These are phyloP conservation scores for Salix udensis DNA, from an alignment of 345 rosid genomes.

Conservation along the genomic window DNA sequence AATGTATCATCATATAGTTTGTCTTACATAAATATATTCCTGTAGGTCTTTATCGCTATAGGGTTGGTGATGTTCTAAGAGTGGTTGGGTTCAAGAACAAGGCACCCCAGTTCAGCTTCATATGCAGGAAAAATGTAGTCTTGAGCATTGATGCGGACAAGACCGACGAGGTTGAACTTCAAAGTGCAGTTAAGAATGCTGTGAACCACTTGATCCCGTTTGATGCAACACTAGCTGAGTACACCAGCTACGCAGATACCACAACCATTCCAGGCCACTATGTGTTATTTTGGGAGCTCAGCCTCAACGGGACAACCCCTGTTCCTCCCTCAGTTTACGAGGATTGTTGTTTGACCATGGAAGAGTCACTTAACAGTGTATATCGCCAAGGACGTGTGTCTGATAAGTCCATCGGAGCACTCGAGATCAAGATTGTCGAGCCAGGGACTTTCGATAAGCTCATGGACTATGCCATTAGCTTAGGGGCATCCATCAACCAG, in stretches of 20 bases:
- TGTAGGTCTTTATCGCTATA: conserved; percentile 75
- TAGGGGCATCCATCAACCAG: conserved; percentile 91
- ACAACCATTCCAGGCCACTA: conserved; percentile 77
- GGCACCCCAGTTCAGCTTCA: conserved; percentile 86
- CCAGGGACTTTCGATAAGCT: conserved; percentile 91
- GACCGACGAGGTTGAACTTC: conserved; percentile 97
- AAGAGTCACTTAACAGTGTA: conserved; percentile 90
- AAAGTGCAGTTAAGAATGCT: conserved; percentile 80
- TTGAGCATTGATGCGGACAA: conserved; percentile 91
- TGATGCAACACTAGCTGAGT: conserved; percentile 69
- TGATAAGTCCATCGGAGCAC: conserved; percentile 87
- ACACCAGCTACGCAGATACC: conserved; percentile 88
- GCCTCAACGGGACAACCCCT: conserved; percentile 57
- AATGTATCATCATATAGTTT: neutral
- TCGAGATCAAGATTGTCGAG: conserved; percentile 87
- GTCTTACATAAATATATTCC: conserved; percentile 1
- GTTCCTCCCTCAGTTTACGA: conserved; percentile 86
- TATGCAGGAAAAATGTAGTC: conserved; percentile 89
- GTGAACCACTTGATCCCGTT: conserved; percentile 73
- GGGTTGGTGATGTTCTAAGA: conserved; percentile 92
- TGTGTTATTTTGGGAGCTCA: conserved; percentile 85
- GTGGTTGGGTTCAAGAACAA: conserved; percentile 97
- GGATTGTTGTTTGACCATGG: conserved; percentile 86
- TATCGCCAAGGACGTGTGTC: conserved; percentile 86
- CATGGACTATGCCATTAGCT: conserved; percentile 92